phyloP scores from a whole-genome alignment of 306 rosid genomes.

The Astragalus glycyphyllos region DNA sequence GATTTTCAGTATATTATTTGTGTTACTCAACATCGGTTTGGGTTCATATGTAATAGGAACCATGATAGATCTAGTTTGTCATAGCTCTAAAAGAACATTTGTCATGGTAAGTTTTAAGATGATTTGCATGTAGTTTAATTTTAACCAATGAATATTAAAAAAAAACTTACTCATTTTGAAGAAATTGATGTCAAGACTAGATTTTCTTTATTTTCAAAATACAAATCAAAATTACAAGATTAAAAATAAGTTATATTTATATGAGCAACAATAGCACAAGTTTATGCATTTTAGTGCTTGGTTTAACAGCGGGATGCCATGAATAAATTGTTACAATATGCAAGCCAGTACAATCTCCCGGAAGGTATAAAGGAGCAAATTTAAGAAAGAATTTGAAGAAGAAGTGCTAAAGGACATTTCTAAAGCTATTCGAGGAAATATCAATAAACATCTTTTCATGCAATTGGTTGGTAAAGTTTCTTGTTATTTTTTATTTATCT shows the following conservation, averaged over 20 bases:
- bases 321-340: slow-evolving; percentile 68
- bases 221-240: neutral
- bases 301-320: slow-evolving; percentile 64
- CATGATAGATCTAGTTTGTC: slow-evolving; percentile 88
- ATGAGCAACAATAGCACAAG: slow-evolving; percentile 8
- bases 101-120: slow-evolving; percentile 43
- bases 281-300: slow-evolving; percentile 28
- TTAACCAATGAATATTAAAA: neutral
- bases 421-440: slow-evolving; percentile 75
- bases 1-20: slow-evolving; percentile 66
- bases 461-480: slow-evolving; percentile 57
- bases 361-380: slow-evolving; percentile 79
- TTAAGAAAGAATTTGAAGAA: slow-evolving; percentile 83
- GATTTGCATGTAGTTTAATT: slow-evolving; percentile 12
- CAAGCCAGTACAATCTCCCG: slow-evolving; percentile 77
- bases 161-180: too few relatives aligned
- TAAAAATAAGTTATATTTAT: neutral
- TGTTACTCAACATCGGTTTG: slow-evolving; percentile 92
- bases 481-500: neutral
- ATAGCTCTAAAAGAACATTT: slow-evolving; percentile 64
- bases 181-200: too few relatives aligned
- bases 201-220: too few relatives aligned
- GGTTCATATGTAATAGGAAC: slow-evolving; percentile 83
- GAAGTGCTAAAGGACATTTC: slow-evolving; percentile 73
- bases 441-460: slow-evolving; percentile 77